Percentiles rank a stretch among this genome's conserved stretches.
Conservation (phyloP, 768 basidiomycete genomes). For the Termitomyces titanicus region DNA sequence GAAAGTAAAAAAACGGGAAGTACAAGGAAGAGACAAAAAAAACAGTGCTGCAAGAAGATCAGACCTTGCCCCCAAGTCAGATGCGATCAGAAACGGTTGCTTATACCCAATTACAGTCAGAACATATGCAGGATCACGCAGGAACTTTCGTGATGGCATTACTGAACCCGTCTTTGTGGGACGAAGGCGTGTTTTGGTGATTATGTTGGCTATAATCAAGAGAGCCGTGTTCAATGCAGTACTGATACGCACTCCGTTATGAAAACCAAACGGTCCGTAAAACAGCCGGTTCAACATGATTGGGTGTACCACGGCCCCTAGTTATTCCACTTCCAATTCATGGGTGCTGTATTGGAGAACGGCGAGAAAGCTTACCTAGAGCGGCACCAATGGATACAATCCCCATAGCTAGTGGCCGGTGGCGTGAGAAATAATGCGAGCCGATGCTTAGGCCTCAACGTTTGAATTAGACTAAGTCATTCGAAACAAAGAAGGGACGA, state of each 20-base stretch:
- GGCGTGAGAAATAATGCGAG: slow-evolving; percentile 47
- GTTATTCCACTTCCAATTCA: not conserved
- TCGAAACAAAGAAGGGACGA: not conserved
- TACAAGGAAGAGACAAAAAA: slow-evolving; percentile 33
- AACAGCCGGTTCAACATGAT: not conserved
- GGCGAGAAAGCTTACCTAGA: not conserved
- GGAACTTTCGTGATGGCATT: not conserved
- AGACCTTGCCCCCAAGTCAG: slow-evolving; percentile 1
- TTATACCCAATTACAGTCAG: not conserved
- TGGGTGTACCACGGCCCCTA: not conserved
- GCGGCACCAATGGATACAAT: slow-evolving; percentile 24
- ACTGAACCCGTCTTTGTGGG: not conserved
- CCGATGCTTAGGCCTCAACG: slow-evolving; percentile 30
- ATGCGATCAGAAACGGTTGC: not conserved
- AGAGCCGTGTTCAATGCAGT: not conserved
- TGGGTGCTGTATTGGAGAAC: not conserved
- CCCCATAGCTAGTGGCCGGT: slow-evolving; percentile 46
- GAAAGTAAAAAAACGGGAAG: slow-evolving; percentile 48
- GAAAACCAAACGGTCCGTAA: not conserved
- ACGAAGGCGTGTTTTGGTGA: not conserved
- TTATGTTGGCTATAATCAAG: not conserved
- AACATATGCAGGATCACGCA: not conserved
- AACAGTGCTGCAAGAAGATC: slow-evolving; percentile 17
- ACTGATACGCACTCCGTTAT: not conserved
- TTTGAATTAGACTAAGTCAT: not conserved